Conservation (phyloP, 148 eudicot genomes). For the Simmondsia chinensis region DNA sequence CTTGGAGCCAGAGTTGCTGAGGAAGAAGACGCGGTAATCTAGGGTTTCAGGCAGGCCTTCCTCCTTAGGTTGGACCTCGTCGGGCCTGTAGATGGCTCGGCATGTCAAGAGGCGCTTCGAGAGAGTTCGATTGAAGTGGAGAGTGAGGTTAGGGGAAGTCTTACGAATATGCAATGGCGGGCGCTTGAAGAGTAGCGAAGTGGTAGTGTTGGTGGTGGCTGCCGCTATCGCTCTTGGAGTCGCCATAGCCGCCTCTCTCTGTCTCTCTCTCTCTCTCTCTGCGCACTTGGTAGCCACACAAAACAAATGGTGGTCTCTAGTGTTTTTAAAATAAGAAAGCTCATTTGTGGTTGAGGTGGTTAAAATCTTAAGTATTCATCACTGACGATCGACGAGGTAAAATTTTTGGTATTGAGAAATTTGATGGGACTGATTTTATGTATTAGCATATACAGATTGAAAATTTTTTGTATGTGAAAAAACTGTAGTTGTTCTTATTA, state of each 20-base stretch:
- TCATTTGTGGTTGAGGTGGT: no score
- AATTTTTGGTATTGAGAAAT: no score
- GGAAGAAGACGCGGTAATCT: constrained; percentile 70
- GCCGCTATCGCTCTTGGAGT: constrained; percentile 40
- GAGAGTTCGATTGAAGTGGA: constrained; percentile 25
- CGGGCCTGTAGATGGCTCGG: constrained; percentile 47
- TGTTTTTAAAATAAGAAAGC: no score
- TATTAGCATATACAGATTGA: no score
- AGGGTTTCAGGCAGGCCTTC: constrained; percentile 75
- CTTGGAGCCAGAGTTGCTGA: constrained; percentile 67
- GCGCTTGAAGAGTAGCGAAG: constrained; percentile 35
- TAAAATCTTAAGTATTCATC: no score
- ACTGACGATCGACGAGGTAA: no score
- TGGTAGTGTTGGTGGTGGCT: constrained; percentile 26
- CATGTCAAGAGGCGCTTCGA: constrained; percentile 48
- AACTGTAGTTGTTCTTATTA: no score
- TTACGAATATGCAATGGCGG: constrained; percentile 15
- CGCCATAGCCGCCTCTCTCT: constrained; percentile 52
- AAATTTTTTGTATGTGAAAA: no score
- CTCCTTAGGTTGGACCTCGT: constrained; percentile 27
- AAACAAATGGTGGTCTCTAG: no score
- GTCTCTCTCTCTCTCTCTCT: no score
- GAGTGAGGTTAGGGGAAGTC: constrained; percentile 17
- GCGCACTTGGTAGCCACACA: no score
- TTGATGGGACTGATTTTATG: no score